Conservation (phyloP, 495 filamentous ascomycete genomes). For the Chaetomium fimeti region DNA sequence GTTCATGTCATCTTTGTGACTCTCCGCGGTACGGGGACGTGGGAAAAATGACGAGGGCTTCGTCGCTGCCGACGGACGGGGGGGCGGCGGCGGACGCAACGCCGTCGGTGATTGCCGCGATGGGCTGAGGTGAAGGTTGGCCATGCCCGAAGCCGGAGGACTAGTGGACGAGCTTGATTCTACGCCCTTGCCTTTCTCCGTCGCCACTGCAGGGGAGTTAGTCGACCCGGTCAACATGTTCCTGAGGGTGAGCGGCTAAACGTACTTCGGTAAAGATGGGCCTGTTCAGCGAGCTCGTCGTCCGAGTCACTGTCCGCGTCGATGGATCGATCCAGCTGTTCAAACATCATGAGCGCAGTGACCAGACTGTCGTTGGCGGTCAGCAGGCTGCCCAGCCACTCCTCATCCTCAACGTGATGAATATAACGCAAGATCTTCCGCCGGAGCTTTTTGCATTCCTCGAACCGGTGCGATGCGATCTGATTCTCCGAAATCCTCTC, state of each 20-base stretch:
- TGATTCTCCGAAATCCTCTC: slow-evolving; percentile 83
- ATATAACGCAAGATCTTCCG: slow-evolving; percentile 86
- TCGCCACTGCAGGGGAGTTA: slow-evolving; percentile 45
- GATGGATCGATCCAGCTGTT: slow-evolving; percentile 90
- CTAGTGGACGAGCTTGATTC: slow-evolving; percentile 42
- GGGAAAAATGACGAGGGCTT: slow-evolving; percentile 38
- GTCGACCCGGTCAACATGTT: background rate
- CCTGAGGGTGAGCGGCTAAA: background rate
- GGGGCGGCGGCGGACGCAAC: slow-evolving; percentile 43
- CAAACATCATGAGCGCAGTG: slow-evolving; percentile 89
- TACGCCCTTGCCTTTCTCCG: slow-evolving; percentile 51
- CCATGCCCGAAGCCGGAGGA: slow-evolving; percentile 40
- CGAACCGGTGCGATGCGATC: slow-evolving; percentile 72
- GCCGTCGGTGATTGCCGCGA: slow-evolving; percentile 35
- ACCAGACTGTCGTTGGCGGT: slow-evolving; percentile 85
- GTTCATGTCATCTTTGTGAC: background rate
- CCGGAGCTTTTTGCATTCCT: slow-evolving; percentile 79
- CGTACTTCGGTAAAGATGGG: slow-evolving; percentile 54
- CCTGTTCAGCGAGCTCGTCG: slow-evolving; percentile 57
- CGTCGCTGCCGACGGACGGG: slow-evolving; percentile 41
- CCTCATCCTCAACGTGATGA: slow-evolving; percentile 76
- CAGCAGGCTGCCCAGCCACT: slow-evolving; percentile 76
- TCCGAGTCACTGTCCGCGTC: slow-evolving; percentile 97
- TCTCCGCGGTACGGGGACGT: slow-evolving; percentile 16
- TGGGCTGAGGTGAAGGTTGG: slow-evolving; percentile 41